phyloP scores from a whole-genome alignment of 2,329 filamentous ascomycete species.

The Sordariomycetes sp. region DNA sequence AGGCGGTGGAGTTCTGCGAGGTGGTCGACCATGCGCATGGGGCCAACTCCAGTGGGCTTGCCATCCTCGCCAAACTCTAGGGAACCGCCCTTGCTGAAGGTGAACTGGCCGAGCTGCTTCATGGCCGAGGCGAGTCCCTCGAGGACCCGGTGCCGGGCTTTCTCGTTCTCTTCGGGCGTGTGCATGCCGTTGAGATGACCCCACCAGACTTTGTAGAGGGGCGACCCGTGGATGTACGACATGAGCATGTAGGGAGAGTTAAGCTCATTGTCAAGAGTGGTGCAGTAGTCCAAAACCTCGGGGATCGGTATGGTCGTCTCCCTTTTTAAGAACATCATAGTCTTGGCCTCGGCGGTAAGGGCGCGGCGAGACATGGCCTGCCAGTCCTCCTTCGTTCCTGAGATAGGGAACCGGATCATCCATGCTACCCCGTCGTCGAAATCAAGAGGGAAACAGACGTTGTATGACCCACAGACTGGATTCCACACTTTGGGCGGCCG shows the following conservation, averaged over 20 bases:
- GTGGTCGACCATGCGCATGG: neutral
- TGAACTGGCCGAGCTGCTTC: conserved; percentile 11
- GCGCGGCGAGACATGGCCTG: no score
- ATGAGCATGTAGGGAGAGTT: conserved; percentile 16
- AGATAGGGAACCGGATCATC: conserved; percentile 13
- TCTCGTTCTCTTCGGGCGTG: conserved; percentile 4
- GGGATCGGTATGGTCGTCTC: conserved; percentile 19
- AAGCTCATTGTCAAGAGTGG: conserved; percentile 13
- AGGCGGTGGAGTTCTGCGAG: conserved; percentile 8
- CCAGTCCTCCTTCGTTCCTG: conserved; percentile 11
- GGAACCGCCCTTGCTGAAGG: conserved; percentile 1
- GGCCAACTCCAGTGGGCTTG: neutral
- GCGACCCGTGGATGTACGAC: conserved; percentile 12
- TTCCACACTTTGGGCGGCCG: conserved; percentile 5
- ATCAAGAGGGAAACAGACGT: conserved; percentile 12
- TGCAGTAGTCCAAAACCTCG: conserved; percentile 15
- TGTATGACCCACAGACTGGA: conserved; percentile 12
- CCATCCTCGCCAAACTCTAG: conserved; percentile 4
- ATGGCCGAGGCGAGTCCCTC: conserved; percentile 11
- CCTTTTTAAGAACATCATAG: conserved; percentile 16
- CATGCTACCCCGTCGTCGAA: conserved; percentile 11
- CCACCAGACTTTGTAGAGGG: conserved; percentile 18
- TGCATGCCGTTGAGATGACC: conserved; percentile 8
- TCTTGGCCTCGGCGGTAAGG: conserved; percentile 17
- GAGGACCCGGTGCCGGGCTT: conserved; percentile 6